A percentile compares a stretch with the other conserved stretches of the same genome.
These are phyloP conservation scores for Misopates orontium DNA, from an alignment of 257 asterid species.

Conservation along the genomic window DNA sequence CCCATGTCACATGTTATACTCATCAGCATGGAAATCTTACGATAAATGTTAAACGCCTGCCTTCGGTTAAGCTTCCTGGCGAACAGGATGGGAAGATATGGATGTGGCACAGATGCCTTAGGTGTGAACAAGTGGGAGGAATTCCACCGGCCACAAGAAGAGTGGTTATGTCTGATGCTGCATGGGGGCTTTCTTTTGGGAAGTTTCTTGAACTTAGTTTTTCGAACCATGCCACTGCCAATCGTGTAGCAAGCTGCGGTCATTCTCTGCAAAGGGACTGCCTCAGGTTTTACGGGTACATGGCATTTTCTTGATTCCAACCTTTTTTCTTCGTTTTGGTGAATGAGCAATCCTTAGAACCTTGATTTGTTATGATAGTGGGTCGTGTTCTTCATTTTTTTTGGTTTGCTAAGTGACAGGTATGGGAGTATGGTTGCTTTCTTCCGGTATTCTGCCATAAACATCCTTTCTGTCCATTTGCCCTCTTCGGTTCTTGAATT, in stretches of 20 bases:
- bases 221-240: slow-evolving; percentile 87
- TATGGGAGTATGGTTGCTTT: slow-evolving; percentile 88
- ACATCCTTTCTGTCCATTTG: slow-evolving; percentile 71
- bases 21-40: slow-evolving; percentile 93
- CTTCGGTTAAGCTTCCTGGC: slow-evolving; percentile 71
- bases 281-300: slow-evolving; percentile 91
- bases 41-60: slow-evolving; percentile 63
- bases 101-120: slow-evolving; percentile 99
- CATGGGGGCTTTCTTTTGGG: slow-evolving; percentile 99
- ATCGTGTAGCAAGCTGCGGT: slow-evolving; percentile 93
- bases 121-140: slow-evolving; percentile 60
- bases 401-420: slow-evolving; percentile 37
- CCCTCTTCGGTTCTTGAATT: slow-evolving; percentile 85
- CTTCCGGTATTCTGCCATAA: slow-evolving; percentile 84
- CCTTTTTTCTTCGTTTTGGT: not conserved
- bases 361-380: not conserved
- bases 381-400: too few relatives aligned
- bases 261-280: slow-evolving; percentile 98
- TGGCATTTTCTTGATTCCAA: slow-evolving; percentile 5
- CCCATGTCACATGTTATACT: slow-evolving; percentile 81
- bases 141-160: slow-evolving; percentile 85
- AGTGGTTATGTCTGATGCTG: slow-evolving; percentile 91
- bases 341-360: not conserved
- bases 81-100: slow-evolving; percentile 91
- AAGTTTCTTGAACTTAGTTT: slow-evolving; percentile 97